Evolutionary conservation across 331 rosid species (phyloP).

Genomic region (Quercus phellos): DNA sequence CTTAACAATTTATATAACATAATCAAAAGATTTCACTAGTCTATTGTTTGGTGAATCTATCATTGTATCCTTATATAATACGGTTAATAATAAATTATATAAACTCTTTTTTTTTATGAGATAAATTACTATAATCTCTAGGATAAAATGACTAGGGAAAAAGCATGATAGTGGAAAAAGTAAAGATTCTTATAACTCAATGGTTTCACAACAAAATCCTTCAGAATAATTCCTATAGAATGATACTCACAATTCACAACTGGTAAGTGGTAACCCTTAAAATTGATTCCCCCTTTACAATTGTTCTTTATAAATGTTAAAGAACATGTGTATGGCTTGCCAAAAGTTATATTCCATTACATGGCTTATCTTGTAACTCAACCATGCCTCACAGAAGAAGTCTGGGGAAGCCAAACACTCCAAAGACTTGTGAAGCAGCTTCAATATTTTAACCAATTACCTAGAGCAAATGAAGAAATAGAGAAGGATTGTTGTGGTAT

Average conservation of each 20-base stretch:
- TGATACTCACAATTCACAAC: neutral
- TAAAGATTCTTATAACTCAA: neutral
- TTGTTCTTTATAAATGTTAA: neutral
- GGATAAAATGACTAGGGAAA: no score
- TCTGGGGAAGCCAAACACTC: constrained; percentile 19
- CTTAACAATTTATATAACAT: no score
- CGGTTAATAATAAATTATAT: no score
- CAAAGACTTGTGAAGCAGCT: constrained; percentile 20
- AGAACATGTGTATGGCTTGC: neutral
- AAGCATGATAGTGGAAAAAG: neutral
- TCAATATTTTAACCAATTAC: constrained; percentile 14
- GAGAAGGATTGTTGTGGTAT: neutral
- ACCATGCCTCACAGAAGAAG: neutral
- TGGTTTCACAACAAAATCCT: neutral
- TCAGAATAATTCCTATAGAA: neutral
- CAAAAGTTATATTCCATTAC: neutral
- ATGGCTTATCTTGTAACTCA: constrained; percentile 15
- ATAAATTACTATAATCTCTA: no score
- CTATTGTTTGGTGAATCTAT: no score
- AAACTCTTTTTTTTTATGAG: no score
- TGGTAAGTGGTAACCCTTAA: no score
- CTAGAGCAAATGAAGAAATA: neutral
- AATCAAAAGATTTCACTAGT: no score
- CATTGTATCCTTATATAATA: no score
- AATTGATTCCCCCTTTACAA: neutral